Evolutionary conservation across 805 yeast species (phyloP), one percentile per base, ranked within the genome.

Genomic region (Pichia eremophila): DNA sequence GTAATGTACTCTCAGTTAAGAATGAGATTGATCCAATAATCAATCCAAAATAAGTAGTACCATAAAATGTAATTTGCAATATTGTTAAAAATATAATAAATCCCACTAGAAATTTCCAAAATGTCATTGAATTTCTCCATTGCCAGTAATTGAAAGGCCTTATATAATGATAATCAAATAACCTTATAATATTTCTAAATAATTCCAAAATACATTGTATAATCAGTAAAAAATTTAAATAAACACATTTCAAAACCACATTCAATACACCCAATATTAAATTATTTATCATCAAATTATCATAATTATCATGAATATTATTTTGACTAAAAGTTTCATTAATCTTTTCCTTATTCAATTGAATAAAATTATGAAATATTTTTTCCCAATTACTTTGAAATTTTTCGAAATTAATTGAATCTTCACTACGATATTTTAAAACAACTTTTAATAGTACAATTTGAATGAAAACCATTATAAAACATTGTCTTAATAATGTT

Each of bases 391-490:
- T 46, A 5, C 49, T 52, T 18, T 50, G 55, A 55, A 67, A 59
- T 4, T 59, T 61, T 25, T 62, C 66, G 43, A 75, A 58, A 43
- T 65, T 62, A 11, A 69, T 66, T 41, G 69, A 72, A 27, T 63
- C 70, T 0, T 73, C 76, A 37, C 58, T 52, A 51, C 90, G 69
- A 58, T 75, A 83, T 22, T 64, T 69, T 40, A 90, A 69, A 1
- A 88, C 81, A 10, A 79, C 77, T 49, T 75, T 74, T 37, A 89
- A 66, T 45, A 90, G 64, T 1, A 85, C 63, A 38, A 77, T 56
- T 57, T 89, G 97, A 46, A 87, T 83, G 51, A 77, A 72, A n/a
- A 89, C 72, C 96, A 88, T 89, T n/a, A 86, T 77, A 39, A 84
- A 57, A 36, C 93, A 79, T 60, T 90, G 97, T 51, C 91, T 67